Evolutionary conservation across 2,329 filamentous ascomycete genomes (phyloP).

Genomic region (Gaeumannomyces sp.): DNA sequence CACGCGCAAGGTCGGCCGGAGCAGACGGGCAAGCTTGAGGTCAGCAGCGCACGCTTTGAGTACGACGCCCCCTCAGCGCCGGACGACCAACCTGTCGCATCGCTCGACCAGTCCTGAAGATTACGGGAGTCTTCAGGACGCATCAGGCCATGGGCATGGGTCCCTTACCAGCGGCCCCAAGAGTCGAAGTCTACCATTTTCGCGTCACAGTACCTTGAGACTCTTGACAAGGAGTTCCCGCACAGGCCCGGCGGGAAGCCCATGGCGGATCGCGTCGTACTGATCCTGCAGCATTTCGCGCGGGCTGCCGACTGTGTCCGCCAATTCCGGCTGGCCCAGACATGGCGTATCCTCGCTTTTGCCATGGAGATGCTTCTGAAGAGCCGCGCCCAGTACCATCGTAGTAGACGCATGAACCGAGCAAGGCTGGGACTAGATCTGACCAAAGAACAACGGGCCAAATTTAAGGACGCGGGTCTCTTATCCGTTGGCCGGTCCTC

Average conservation of each 20-base stretch:
- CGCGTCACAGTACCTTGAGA: slow-evolving; percentile 49
- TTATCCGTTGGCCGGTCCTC: slow-evolving; percentile 6
- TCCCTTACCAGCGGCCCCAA: slow-evolving; percentile 44
- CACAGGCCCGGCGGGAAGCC: slow-evolving; percentile 27
- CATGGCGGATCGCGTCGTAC: slow-evolving; percentile 40
- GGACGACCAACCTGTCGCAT: slow-evolving; percentile 38
- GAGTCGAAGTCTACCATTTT: slow-evolving; percentile 48
- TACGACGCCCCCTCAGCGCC: slow-evolving; percentile 44
- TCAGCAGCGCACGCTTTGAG: slow-evolving; percentile 37
- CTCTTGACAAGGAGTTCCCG: slow-evolving; percentile 43
- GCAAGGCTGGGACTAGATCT: slow-evolving; percentile 25
- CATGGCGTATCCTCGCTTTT: slow-evolving; percentile 56
- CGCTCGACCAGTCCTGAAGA: slow-evolving; percentile 52
- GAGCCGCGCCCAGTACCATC: slow-evolving; percentile 51
- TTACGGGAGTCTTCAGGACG: slow-evolving; percentile 50
- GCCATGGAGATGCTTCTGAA: slow-evolving; percentile 48
- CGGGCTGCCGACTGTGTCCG: slow-evolving; percentile 49
- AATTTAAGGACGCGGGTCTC: background rate
- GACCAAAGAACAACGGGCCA: slow-evolving; percentile 1
- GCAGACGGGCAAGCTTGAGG: slow-evolving; percentile 37
- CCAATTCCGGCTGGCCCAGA: slow-evolving; percentile 56
- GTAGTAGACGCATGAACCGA: slow-evolving; percentile 40
- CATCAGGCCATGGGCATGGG: slow-evolving; percentile 60
- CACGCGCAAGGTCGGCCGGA: slow-evolving; percentile 31
- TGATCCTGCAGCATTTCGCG: slow-evolving; percentile 52